Evolutionary conservation across 2,329 filamentous ascomycete genomes (phyloP).

Genomic region (Malbranchea cinnamomea): DNA sequence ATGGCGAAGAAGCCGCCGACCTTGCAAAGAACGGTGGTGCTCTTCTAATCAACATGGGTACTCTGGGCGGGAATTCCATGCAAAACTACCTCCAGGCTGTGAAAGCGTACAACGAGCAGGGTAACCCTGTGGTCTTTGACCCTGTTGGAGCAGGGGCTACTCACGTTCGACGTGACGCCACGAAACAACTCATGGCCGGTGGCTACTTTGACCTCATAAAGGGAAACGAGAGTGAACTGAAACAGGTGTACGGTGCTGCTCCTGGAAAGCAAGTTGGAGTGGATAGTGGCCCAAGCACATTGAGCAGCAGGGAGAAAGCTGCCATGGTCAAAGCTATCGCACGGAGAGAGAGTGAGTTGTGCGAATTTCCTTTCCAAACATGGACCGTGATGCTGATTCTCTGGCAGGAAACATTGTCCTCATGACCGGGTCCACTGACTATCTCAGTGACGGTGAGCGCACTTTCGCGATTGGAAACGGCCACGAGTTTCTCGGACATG

Average conservation of each 20-base stretch:
- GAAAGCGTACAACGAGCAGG: constrained; percentile 62
- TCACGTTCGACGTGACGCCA: constrained; percentile 51
- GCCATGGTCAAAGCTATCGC: constrained; percentile 53
- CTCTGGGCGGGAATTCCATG: constrained; percentile 61
- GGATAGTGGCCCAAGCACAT: constrained; percentile 51
- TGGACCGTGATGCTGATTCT: background rate
- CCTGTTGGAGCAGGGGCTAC: constrained; percentile 87
- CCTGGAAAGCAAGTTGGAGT: constrained; percentile 62
- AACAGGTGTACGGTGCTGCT: constrained; percentile 48
- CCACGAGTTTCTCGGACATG: constrained; percentile 40
- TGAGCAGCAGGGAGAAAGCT: constrained; percentile 41
- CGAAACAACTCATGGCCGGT: constrained; percentile 52
- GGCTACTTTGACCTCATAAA: constrained; percentile 84
- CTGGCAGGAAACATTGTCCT: constrained; percentile 48
- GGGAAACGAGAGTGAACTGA: constrained; percentile 82
- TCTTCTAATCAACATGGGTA: constrained; percentile 91
- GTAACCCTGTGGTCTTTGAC: constrained; percentile 67
- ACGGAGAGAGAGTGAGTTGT: constrained; percentile 38
- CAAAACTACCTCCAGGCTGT: constrained; percentile 59
- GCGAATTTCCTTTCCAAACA: background rate
- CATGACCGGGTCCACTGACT: constrained; percentile 67
- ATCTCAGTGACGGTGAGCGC: constrained; percentile 57
- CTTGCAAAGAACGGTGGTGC: constrained; percentile 62
- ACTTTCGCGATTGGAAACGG: constrained; percentile 63
- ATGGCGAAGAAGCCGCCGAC: constrained; percentile 66